These are phyloP conservation scores for Articulospora tetracladia DNA, from an alignment of 495 filamentous ascomycete species.

Conservation along the genomic window DNA sequence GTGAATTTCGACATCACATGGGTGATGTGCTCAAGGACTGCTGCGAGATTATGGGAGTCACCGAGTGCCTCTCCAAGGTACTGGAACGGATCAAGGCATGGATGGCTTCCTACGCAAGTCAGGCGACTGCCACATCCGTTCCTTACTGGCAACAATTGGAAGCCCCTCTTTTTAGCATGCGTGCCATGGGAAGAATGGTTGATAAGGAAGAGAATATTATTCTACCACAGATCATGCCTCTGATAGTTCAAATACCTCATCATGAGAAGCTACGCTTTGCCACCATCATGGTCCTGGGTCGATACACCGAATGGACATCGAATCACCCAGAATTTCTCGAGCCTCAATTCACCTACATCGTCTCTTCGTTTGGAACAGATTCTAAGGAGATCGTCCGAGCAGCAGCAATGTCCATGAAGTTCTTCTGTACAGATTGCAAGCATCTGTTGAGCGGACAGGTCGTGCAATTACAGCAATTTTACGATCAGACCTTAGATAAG, in stretches of 20 bases:
- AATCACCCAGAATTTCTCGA: slow-evolving; percentile 89
- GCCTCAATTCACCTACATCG: slow-evolving; percentile 90
- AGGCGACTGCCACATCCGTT: slow-evolving; percentile 69
- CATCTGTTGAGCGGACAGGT: slow-evolving; percentile 77
- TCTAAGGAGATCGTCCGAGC: slow-evolving; percentile 87
- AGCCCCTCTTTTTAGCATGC: slow-evolving; percentile 89
- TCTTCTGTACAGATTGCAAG: slow-evolving; percentile 92
- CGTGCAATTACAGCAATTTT: slow-evolving; percentile 82
- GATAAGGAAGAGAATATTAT: slow-evolving; percentile 80
- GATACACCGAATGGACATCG: slow-evolving; percentile 97
- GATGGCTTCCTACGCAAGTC: slow-evolving; percentile 75
- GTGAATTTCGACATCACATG: slow-evolving; percentile 94
- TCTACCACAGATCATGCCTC: slow-evolving; percentile 82
- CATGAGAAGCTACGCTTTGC: slow-evolving; percentile 97
- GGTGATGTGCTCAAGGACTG: slow-evolving; percentile 97
- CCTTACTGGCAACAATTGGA: slow-evolving; percentile 96
- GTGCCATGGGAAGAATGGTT: slow-evolving; percentile 97
- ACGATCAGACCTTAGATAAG: slow-evolving; percentile 79
- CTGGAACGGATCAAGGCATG: slow-evolving; percentile 80
- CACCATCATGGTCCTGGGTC: slow-evolving; percentile 91
- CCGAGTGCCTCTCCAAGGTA: slow-evolving; percentile 84
- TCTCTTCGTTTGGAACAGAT: slow-evolving; percentile 78
- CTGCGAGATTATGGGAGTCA: slow-evolving; percentile 90
- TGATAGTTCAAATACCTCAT: slow-evolving; percentile 89
- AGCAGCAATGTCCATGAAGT: slow-evolving; percentile 91